Base-by-base conservation (phyloP, 2,329 filamentous ascomycete genomes). In the Neofusicoccum ribis region DNA sequence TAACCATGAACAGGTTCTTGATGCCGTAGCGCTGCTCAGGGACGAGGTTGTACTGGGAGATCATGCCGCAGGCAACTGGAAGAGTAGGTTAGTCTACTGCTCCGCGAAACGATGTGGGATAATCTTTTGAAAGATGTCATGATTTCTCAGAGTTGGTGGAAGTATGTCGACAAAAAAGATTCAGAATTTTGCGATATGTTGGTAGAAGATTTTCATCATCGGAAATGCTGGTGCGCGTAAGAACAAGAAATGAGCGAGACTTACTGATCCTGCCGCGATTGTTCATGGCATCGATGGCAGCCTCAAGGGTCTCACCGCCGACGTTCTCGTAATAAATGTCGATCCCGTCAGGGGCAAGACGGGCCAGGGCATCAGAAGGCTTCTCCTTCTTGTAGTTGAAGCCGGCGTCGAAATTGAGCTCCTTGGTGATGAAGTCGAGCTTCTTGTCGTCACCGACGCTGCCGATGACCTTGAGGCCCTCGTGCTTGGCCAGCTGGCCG, bases 331-430 rank as follows among this genome's bases (percentile, higher is more conserved):
- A 93, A 81, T 92, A 92, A 74, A 93, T 92, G 72, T 96, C 91
- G 67, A 96, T 85, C 4, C 91, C 92, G 12, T 92, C 78, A 0
- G 91, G 91, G 0, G 90, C 90, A 17, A 95, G 83, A 65, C 90
- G 84, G 69, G 82, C 78, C 64, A 96, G 82, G 0, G 91, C 91
- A 11, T 89, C 88, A 0, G 78, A 73, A 0, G 91, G 85, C 70
- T 84, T 86, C 80, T 95, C 91, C 70, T 86, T 93, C 85, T 95
- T 94, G 84, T 96, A 96, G 83, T 96, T 95, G 81, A 94, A 95
- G 8, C 88, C 92, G 15, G 77, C 84, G 72, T 92, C 89, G 73
- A 92, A 93, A 31, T 83, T 83, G 39, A 93, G 84, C 56, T 90
- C 87, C 63, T 89, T 87, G 64, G 77, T 81, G 75, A 92, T 90